Evolutionary conservation across 2,329 filamentous ascomycete species (phyloP).

Genomic region (Tolypocladium tundrense): DNA sequence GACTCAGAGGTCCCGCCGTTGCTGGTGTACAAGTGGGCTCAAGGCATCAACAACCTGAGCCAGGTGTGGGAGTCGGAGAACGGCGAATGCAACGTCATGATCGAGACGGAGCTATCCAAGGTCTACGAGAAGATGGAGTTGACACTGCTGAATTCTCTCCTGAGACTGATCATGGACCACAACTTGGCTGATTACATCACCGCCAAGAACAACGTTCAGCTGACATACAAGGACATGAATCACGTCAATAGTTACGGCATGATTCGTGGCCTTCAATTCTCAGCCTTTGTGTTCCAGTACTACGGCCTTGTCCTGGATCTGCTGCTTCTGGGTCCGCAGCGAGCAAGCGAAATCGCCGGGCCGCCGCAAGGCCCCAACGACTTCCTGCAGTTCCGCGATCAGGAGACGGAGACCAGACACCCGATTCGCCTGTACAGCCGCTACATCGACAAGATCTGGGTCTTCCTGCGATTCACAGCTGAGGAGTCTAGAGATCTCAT

Average conservation of each 20-base stretch:
- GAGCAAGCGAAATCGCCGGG: slow-evolving; percentile 95
- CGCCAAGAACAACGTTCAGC: slow-evolving; percentile 97
- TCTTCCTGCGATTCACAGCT: slow-evolving; percentile 86
- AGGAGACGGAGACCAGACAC: slow-evolving; percentile 83
- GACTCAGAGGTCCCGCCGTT: slow-evolving; percentile 95
- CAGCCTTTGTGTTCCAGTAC: slow-evolving; percentile 97
- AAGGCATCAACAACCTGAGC: slow-evolving; percentile 96
- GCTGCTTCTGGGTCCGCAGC: slow-evolving; percentile 80
- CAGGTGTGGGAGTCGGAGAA: slow-evolving; percentile 91
- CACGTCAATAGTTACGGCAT: slow-evolving; percentile 98
- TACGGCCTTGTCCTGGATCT: slow-evolving; percentile 94
- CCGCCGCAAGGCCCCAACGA: slow-evolving; percentile 92
- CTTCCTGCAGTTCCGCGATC: slow-evolving; percentile 92
- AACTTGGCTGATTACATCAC: slow-evolving; percentile 99
- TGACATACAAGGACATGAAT: slow-evolving; percentile 99
- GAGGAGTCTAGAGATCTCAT: slow-evolving; percentile 95
- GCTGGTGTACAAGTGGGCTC: slow-evolving; percentile 96
- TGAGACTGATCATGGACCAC: slow-evolving; percentile 97
- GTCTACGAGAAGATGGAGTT: slow-evolving; percentile 99
- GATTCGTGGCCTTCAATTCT: slow-evolving; percentile 96
- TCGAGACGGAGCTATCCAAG: slow-evolving; percentile 97
- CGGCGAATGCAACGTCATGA: slow-evolving; percentile 96
- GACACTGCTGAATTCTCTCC: slow-evolving; percentile 83
- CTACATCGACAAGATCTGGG: slow-evolving; percentile 98
- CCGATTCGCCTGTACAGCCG: slow-evolving; percentile 95